phyloP scores from a whole-genome alignment of 1,139 yeast genomes.

The Meyerozyma sp. region DNA sequence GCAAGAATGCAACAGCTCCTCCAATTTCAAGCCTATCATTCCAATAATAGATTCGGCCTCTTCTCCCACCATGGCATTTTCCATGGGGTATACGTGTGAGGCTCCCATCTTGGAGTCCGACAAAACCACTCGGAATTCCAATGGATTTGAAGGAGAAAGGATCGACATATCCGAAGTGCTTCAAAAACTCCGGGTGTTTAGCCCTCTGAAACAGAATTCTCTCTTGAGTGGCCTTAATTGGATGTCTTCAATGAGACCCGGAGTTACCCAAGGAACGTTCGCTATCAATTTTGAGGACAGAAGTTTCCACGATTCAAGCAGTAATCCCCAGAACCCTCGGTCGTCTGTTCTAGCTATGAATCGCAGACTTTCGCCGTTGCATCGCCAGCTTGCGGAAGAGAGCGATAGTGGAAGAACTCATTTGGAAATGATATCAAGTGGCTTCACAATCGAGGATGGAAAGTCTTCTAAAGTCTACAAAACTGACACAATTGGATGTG shows the following conservation, averaged over 20 bases:
- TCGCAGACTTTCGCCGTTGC: slow-evolving; percentile 29
- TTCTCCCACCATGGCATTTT: neutral
- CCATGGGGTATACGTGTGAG: neutral
- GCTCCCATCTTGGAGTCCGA: neutral
- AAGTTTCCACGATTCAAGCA: slow-evolving; percentile 35
- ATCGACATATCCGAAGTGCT: neutral
- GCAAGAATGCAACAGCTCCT: slow-evolving; percentile 7
- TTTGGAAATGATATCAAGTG: neutral
- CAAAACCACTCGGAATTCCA: neutral
- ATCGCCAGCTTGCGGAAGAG: slow-evolving; percentile 23
- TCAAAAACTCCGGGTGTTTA: neutral
- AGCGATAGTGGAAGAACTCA: slow-evolving; percentile 23
- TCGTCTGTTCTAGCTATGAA: slow-evolving; percentile 31
- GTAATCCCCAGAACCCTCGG: slow-evolving; percentile 20
- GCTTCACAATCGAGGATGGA: neutral
- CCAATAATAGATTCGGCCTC: neutral
- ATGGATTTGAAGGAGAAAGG: neutral
- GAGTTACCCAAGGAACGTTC: slow-evolving; percentile 37
- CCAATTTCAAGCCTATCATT: neutral
- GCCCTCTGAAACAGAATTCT: neutral
- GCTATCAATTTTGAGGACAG: slow-evolving; percentile 41
- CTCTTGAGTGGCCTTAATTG: neutral
- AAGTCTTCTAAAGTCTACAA: slow-evolving; percentile 1
- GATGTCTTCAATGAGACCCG: slow-evolving; percentile 19
- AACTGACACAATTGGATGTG: slow-evolving; percentile 74